Evolutionary conservation across 1,139 yeast genomes (phyloP), one percentile per base, ranked within the genome.

Genomic region (Candida freyschussii): DNA sequence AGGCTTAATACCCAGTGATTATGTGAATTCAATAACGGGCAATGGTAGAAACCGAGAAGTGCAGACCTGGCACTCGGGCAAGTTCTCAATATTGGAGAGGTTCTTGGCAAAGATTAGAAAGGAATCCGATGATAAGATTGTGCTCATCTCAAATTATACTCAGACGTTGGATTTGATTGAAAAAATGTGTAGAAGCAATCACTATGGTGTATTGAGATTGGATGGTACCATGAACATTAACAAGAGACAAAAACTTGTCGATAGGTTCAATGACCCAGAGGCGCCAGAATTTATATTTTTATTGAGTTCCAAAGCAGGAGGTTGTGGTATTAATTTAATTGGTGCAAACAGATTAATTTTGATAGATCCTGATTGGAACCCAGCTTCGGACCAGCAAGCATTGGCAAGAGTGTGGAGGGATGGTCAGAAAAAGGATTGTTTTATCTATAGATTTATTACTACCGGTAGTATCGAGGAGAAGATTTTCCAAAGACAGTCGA

Each of bases 381-480:
- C 98, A 0, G 98, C 98, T 0, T 83, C 96, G 3, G 98, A 91
- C 56, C 98, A 91, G 56, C 98, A 91, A 60, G 98, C 98, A 0
- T 67, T 91, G 40, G 98, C 98, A 0, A 74, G 98, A 57, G 96
- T 91, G 4, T 91, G 98, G 98, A 80, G 98, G 67, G 98, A 91
- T 62, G 98, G 98, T 0, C 98, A 91, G 54, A 89, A 85, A 68
- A 91, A 91, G 59, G 95, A 85, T 57, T 91, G 98, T 62, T 91
- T 82, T 53, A 93, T 91, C 33, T 91, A 91, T 56, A 68, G 98
- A 47, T 87, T 91, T 47, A 89, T 91, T 39, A 75, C 94, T 10
- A 89, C 97, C 0, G 98, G 98, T 15, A 78, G 96, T 0, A 91
- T 91, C 35, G 98, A 91, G 53, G 98, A 91, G 51, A 91, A 91